phyloP scores from a whole-genome alignment of 1,284 basidiomycete genomes.

The Kalmanozyma brasiliensis region DNA sequence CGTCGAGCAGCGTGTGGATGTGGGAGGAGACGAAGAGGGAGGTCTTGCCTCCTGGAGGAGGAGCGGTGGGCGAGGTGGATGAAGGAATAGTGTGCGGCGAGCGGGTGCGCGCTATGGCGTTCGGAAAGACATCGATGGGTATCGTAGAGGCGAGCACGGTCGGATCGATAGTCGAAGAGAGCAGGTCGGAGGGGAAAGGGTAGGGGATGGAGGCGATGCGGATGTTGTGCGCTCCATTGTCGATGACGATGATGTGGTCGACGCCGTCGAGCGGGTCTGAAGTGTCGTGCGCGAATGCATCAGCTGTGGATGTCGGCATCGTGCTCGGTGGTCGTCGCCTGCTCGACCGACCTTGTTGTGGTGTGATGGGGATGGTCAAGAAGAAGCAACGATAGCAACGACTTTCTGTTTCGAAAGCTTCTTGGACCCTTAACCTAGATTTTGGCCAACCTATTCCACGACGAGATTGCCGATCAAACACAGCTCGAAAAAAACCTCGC shows the following conservation, averaged over 20 bases:
- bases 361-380: background rate
- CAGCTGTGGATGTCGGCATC: slow-evolving; percentile 13
- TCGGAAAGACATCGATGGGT: slow-evolving; percentile 21
- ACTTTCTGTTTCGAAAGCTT: background rate
- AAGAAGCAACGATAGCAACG: background rate
- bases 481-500: background rate
- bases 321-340: too few relatives aligned
- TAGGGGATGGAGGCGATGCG: slow-evolving; percentile 44
- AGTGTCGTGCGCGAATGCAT: background rate
- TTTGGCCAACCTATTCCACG: background rate
- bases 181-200: slow-evolving; percentile 6
- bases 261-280: slow-evolving; percentile 25
- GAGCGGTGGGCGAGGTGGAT: slow-evolving; percentile 26
- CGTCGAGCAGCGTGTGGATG: slow-evolving; percentile 49
- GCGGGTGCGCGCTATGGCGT: slow-evolving; percentile 54
- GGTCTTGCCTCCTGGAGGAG: slow-evolving; percentile 14
- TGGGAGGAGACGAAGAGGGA: slow-evolving; percentile 43
- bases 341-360: too few relatives aligned
- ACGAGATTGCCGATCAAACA: slow-evolving; percentile 17
- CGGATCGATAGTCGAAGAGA: slow-evolving; percentile 2
- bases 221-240: slow-evolving; percentile 45
- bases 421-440: slow-evolving; percentile 18
- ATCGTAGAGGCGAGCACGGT: slow-evolving; percentile 1
- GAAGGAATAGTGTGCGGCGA: slow-evolving; percentile 19
- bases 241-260: slow-evolving; percentile 39